Conservation (phyloP, 2,329 filamentous ascomycete genomes). For the Neopestalotiopsis clavispora region DNA sequence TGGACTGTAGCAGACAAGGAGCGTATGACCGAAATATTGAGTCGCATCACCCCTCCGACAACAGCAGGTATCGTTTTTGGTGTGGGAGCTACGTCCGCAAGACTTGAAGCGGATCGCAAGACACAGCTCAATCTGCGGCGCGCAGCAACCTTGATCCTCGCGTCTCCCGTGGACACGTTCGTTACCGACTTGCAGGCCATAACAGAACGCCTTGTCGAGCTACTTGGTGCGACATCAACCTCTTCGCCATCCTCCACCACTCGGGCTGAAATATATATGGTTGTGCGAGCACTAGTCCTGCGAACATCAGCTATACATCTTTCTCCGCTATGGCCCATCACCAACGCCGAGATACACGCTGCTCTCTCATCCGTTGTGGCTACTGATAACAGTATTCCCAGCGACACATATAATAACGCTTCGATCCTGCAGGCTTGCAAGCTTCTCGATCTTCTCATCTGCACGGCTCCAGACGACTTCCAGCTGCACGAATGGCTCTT, state of each 20-base stretch:
- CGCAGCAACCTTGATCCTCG: constrained; percentile 78
- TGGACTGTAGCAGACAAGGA: constrained; percentile 90
- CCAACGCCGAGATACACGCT: constrained; percentile 84
- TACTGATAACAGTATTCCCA: constrained; percentile 64
- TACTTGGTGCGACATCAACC: constrained; percentile 80
- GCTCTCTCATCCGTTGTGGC: constrained; percentile 77
- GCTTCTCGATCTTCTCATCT: constrained; percentile 85
- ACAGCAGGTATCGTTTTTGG: constrained; percentile 97
- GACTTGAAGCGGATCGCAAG: constrained; percentile 92
- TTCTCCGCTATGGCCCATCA: constrained; percentile 84
- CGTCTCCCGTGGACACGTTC: constrained; percentile 78
- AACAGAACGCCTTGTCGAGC: constrained; percentile 83
- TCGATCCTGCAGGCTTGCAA: constrained; percentile 92
- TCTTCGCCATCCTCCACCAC: constrained; percentile 93
- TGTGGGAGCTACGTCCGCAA: constrained; percentile 91
- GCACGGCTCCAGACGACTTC: constrained; percentile 90
- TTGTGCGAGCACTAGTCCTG: constrained; percentile 81
- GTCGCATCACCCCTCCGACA: constrained; percentile 80
- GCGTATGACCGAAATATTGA: constrained; percentile 78
- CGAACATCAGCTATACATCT: constrained; percentile 81
- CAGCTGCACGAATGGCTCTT: constrained; percentile 99
- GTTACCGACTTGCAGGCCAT: constrained; percentile 75
- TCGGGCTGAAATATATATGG: constrained; percentile 86
- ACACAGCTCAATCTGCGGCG: constrained; percentile 89
- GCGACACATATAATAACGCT: constrained; percentile 76